Evolutionary conservation across 1,284 basidiomycete genomes (phyloP).

Genomic region (Lentinula novae-zelandiae): DNA sequence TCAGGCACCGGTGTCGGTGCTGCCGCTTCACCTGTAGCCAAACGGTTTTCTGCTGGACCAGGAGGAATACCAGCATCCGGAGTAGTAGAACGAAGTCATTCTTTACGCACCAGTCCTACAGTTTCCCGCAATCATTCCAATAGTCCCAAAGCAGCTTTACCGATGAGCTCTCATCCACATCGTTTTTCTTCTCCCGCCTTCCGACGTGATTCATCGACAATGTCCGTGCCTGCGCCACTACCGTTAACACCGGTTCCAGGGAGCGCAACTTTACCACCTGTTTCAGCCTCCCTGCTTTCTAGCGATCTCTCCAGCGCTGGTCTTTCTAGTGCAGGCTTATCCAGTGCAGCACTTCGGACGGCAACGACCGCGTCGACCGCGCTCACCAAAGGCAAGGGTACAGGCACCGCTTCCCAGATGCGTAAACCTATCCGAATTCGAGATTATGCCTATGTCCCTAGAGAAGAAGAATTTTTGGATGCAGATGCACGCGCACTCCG

Average conservation of each 20-base stretch:
- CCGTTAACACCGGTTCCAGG: slow-evolving; percentile 1
- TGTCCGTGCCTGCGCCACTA: slow-evolving; percentile 1
- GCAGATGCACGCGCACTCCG: background rate
- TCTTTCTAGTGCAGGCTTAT: background rate
- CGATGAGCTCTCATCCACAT: slow-evolving; percentile 24
- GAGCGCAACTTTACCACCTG: background rate
- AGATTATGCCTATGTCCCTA: background rate
- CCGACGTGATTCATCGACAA: slow-evolving; percentile 4
- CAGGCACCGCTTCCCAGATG: slow-evolving; percentile 12
- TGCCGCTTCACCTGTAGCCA: background rate
- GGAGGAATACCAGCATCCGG: background rate
- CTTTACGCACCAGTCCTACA: background rate
- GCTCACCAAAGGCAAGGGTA: slow-evolving; percentile 12
- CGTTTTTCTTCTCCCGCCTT: slow-evolving; percentile 3
- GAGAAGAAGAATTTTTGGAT: background rate
- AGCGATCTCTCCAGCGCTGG: background rate
- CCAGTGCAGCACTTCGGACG: slow-evolving; percentile 2
- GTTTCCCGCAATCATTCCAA: slow-evolving; percentile 14
- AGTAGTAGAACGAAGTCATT: background rate
- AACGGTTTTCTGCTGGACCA: background rate
- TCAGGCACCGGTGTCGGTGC: slow-evolving; percentile 31
- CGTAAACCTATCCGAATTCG: slow-evolving; percentile 13
- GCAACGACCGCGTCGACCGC: slow-evolving; percentile 21
- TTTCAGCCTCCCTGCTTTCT: background rate
- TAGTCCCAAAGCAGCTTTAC: slow-evolving; percentile 29